A percentile compares a stretch with the other conserved stretches of the same genome.
Conservation (phyloP, 2,329 filamentous ascomycete genomes). For the Ustulina deusta region DNA sequence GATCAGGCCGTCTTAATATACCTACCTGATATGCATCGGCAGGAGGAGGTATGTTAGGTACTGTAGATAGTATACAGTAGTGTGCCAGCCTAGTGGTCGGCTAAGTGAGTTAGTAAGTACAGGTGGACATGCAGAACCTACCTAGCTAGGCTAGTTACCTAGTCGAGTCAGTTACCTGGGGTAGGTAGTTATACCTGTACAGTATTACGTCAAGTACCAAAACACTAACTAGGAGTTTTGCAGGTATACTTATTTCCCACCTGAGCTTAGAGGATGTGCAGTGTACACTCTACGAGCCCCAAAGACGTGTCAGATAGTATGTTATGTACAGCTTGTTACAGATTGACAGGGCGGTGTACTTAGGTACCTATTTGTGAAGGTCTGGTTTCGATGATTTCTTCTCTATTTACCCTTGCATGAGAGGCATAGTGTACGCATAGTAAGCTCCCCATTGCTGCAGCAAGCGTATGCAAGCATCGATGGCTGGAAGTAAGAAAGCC, state of each 20-base stretch:
- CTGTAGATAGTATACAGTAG: conserved; percentile 3
- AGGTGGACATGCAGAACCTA: neutral
- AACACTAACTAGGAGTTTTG: no score
- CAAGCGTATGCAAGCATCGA: neutral
- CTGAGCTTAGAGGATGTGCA: neutral
- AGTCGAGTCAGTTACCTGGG: no score
- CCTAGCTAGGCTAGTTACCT: neutral
- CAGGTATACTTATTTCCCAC: neutral
- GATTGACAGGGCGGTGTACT: conserved; percentile 18
- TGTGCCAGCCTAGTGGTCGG: neutral
- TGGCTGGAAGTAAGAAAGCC: no score
- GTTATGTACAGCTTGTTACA: conserved; percentile 11
- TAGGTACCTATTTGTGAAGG: neutral
- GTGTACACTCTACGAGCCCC: neutral
- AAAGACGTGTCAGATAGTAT: neutral
- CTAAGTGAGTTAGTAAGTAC: conserved; percentile 4
- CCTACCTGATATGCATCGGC: neutral
- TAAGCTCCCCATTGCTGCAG: neutral
- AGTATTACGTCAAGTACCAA: neutral
- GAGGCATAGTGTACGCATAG: neutral
- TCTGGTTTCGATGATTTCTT: neutral
- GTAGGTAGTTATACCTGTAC: no score
- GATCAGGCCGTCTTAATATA: conserved; percentile 34
- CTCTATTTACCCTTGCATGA: neutral
- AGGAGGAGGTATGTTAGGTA: no score